phyloP scores from a whole-genome alignment of 2,329 filamentous ascomycete genomes.

The Stagonosporopsis vannaccii region DNA sequence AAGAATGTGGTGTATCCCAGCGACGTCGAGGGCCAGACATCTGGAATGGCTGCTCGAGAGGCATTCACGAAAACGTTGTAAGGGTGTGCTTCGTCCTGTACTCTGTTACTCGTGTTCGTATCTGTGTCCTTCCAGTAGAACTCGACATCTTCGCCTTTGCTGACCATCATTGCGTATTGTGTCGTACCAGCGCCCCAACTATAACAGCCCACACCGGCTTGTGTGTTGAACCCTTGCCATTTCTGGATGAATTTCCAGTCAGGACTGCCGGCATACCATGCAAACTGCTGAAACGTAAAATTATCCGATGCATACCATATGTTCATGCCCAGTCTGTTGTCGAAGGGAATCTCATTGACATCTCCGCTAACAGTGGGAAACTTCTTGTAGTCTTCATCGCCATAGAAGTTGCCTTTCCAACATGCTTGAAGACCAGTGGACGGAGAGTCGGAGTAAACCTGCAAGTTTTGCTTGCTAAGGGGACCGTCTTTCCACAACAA shows the following conservation, averaged over 20 bases:
- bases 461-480: conserved; percentile 75
- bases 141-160: conserved; percentile 49
- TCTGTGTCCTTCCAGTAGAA: conserved; percentile 57
- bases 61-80: conserved; percentile 51
- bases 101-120: conserved; percentile 29
- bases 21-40: conserved; percentile 50
- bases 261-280: conserved; percentile 50
- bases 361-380: conserved; percentile 43
- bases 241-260: conserved; percentile 47
- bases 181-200: conserved; percentile 52
- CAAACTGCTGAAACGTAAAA: conserved; percentile 51
- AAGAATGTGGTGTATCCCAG: conserved; percentile 54
- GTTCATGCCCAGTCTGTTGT: conserved; percentile 50
- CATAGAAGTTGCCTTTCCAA: conserved; percentile 72
- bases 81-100: conserved; percentile 43
- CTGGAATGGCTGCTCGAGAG: conserved; percentile 36
- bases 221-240: conserved; percentile 52
- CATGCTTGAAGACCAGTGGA: conserved; percentile 84
- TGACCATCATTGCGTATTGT: conserved; percentile 55
- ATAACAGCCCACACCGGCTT: conserved; percentile 56
- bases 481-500: conserved; percentile 51
- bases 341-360: conserved; percentile 33
- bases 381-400: conserved; percentile 49
- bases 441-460: conserved; percentile 86
- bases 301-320: conserved; percentile 54